These are phyloP conservation scores for Psilocybe tampanensis DNA, from an alignment of 768 basidiomycete species.

Conservation along the genomic window DNA sequence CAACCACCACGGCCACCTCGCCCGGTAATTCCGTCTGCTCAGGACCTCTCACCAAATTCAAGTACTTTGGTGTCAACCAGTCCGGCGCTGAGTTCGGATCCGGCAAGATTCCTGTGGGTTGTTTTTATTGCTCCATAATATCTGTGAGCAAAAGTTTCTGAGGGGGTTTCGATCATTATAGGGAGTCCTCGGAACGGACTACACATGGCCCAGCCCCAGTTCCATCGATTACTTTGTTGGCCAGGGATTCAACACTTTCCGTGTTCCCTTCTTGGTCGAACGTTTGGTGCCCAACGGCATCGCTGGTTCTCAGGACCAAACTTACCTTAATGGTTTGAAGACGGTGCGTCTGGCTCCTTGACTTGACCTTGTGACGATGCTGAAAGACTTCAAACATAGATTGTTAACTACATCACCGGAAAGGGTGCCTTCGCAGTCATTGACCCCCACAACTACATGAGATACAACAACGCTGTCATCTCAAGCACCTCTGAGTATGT, in stretches of 20 bases:
- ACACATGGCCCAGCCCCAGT: conserved; percentile 52
- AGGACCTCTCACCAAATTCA: conserved; percentile 53
- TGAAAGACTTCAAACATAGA: conserved; percentile 29
- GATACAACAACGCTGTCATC: conserved; percentile 55
- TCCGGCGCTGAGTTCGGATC: conserved; percentile 65
- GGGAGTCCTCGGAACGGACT: conserved; percentile 42
- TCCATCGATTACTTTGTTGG: conserved; percentile 54
- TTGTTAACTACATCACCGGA: conserved; percentile 59
- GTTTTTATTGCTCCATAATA: background rate
- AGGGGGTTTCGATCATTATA: conserved; percentile 5
- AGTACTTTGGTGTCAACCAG: conserved; percentile 65
- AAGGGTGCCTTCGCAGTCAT: conserved; percentile 60
- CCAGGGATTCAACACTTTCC: conserved; percentile 64
- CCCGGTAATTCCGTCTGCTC: conserved; percentile 36
- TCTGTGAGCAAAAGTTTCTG: background rate
- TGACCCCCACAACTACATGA: conserved; percentile 67
- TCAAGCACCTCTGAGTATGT: conserved; percentile 49
- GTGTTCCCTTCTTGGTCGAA: conserved; percentile 62
- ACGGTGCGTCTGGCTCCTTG: conserved; percentile 32
- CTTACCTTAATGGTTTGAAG: conserved; percentile 54
- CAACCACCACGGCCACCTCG: conserved; percentile 25
- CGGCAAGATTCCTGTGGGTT: conserved; percentile 45
- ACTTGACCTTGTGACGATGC: background rate
- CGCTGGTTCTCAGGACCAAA: conserved; percentile 52
- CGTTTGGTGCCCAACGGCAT: conserved; percentile 56